Evolutionary conservation across 768 basidiomycete genomes (phyloP), one percentile per base, ranked within the genome.

Genomic region (Leccinum disarticulatum): DNA sequence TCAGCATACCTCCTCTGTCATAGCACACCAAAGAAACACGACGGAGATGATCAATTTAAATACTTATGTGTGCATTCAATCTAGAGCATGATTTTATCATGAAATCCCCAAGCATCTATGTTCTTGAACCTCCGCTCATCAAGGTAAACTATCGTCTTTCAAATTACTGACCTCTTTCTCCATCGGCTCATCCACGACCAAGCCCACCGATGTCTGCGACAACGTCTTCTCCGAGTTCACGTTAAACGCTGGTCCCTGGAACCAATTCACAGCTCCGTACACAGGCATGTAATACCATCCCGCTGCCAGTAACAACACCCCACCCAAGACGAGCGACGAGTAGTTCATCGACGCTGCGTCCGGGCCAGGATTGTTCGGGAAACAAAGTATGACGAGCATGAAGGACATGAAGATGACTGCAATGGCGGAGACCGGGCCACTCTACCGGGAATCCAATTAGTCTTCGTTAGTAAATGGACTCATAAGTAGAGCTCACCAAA

Each of bases 201-300:
- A 17, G 35, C 36, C 36, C 36, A 38, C 36, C 36, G 15, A 38
- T n/a, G 17, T 41, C 38, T 17, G 38, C 14, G 38, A 41, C 13
- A 14, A 35, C 38, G 2, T 41, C 0, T 41, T 41, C 17, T 43
- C 41, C n/a, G 41, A 43, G 41, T 46, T 77, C 73, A 81, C 71
- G 63, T 83, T 76, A 61, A 71, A 63, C 10, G 83, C 72, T 2
- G 87, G 88, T 0, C 87, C 88, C 19, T 70, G 80, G 67, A 90
- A 90, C 88, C 88, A 89, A 65, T 86, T 73, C 15, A 79, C 74
- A 8, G 88, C 89, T 4, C 89, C 88, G 59, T 88, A 88, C n/a
- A 76, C 74, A 0, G 87, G 87, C 68, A 86, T 79, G 74, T 84
- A 90, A 71, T 85, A 91, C 77, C 84, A 90, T 0, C 74, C 59